phyloP scores from a whole-genome alignment of 306 rosid genomes.

The Trichosanthes truncata region DNA sequence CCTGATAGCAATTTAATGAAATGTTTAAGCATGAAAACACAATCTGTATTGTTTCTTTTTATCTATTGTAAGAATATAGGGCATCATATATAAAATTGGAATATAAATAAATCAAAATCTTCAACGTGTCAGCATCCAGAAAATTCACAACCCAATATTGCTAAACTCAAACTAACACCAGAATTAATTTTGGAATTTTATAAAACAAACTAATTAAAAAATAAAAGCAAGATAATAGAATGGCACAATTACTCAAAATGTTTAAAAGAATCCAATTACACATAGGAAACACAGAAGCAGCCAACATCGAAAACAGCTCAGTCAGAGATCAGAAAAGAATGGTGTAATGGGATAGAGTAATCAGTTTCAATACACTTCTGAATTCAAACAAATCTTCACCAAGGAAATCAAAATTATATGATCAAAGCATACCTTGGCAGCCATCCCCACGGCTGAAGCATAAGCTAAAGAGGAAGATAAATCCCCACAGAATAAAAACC shows the following conservation, averaged over 20 bases:
- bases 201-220: not conserved
- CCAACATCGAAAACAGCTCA: not conserved
- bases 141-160: not conserved
- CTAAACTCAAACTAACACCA: not conserved
- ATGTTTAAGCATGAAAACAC: not conserved
- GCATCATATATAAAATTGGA: not conserved
- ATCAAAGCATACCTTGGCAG: slow-evolving; percentile 37
- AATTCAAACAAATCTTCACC: not conserved
- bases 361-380: not conserved
- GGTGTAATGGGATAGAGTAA: not conserved
- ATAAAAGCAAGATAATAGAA: not conserved
- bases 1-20: not conserved
- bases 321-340: not conserved
- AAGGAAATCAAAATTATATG: not conserved
- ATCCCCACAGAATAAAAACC: slow-evolving; percentile 60
- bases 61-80: not conserved
- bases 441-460: slow-evolving; percentile 65
- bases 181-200: not conserved
- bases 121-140: not conserved
- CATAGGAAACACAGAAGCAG: not conserved
- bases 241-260: not conserved
- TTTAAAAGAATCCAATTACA: not conserved
- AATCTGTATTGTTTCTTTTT: not conserved
- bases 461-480: slow-evolving; percentile 55
- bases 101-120: not conserved